phyloP scores from a whole-genome alignment of 768 basidiomycete species.

The Boletus insuetus region DNA sequence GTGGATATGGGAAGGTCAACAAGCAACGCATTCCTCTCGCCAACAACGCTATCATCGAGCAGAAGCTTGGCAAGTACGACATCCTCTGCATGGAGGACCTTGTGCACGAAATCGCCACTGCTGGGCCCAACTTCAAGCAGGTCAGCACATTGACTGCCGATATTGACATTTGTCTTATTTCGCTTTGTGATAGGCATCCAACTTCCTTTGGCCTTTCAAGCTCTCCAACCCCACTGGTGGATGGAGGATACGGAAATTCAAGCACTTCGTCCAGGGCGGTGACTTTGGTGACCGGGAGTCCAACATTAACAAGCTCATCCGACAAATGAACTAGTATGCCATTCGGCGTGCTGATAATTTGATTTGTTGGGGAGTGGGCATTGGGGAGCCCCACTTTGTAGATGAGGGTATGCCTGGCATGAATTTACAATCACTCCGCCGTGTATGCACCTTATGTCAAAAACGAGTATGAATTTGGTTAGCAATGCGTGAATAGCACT shows the following conservation, averaged over 20 bases:
- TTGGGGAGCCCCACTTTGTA: constrained; percentile 2
- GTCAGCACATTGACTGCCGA: constrained; percentile 39
- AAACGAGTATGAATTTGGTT: constrained; percentile 26
- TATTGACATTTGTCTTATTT: not conserved
- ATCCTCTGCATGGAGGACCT: constrained; percentile 97
- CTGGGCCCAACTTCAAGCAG: constrained; percentile 99
- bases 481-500: no score
- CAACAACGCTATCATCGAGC: constrained; percentile 93
- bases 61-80: constrained; percentile 85
- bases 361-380: constrained; percentile 3
- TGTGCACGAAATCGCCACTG: constrained; percentile 93
- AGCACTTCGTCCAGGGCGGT: constrained; percentile 93
- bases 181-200: constrained; percentile 56
- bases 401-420: constrained; percentile 33
- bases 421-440: constrained; percentile 24
- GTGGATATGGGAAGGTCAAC: constrained; percentile 97
- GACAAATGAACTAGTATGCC: constrained; percentile 77
- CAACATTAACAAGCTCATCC: constrained; percentile 97
- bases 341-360: not conserved
- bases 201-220: constrained; percentile 99
- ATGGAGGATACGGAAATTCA: constrained; percentile 98
- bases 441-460: constrained; percentile 30
- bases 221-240: constrained; percentile 98
- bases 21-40: constrained; percentile 95
- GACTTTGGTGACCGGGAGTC: constrained; percentile 96